phyloP scores from a whole-genome alignment of 257 asterid genomes.

The Solanum sitiens region DNA sequence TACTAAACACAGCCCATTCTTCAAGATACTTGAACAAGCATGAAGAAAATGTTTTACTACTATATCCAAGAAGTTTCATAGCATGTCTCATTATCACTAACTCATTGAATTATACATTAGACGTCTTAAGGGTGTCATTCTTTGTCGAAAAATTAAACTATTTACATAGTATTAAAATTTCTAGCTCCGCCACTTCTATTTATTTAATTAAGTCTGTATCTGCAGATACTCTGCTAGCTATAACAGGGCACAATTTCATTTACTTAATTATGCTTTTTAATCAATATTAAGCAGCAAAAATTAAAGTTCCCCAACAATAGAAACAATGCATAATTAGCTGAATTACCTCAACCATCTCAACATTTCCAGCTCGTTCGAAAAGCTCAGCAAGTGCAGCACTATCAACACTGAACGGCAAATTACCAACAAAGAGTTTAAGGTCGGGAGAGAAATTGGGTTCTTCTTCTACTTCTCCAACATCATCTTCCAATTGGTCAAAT shows the following conservation, averaged over 20 bases:
- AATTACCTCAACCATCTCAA: slow-evolving; percentile 89
- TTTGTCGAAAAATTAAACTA: background rate
- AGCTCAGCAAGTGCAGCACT: slow-evolving; percentile 73
- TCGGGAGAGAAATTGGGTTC: slow-evolving; percentile 48
- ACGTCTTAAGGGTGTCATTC: background rate
- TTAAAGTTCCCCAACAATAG: background rate
- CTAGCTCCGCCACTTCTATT: background rate
- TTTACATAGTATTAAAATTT: too few relatives aligned
- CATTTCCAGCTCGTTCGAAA: slow-evolving; percentile 73
- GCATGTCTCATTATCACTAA: background rate
- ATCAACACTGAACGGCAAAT: slow-evolving; percentile 69
- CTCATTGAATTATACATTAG: too few relatives aligned
- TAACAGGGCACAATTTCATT: background rate
- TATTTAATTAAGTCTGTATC: background rate
- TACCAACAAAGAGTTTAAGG: slow-evolving; percentile 74
- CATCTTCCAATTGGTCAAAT: slow-evolving; percentile 17
- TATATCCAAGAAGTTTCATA: background rate
- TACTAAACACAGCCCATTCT: background rate
- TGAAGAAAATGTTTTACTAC: background rate
- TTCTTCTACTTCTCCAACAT: slow-evolving; percentile 25
- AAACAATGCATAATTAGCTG: background rate
- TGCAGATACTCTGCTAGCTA: background rate
- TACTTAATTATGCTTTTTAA: background rate
- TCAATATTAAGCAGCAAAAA: background rate
- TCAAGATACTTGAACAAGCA: background rate